These are phyloP conservation scores for Diplocarpon rosae DNA, from an alignment of 2,329 filamentous ascomycete genomes.

Conservation along the genomic window DNA sequence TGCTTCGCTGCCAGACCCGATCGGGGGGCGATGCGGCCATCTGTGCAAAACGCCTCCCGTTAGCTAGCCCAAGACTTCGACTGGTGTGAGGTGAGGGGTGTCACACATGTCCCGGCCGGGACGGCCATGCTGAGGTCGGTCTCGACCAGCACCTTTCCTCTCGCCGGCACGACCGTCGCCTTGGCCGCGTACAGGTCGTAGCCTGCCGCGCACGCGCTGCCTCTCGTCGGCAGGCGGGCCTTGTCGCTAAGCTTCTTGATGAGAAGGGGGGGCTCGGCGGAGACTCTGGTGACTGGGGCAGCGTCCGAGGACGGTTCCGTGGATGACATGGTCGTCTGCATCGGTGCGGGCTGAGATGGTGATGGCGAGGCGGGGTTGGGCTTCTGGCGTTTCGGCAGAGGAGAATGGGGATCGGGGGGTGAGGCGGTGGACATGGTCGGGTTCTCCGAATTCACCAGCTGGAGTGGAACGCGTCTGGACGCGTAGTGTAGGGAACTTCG, in stretches of 20 bases:
- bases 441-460: too few species aligned
- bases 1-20: conserved; percentile 89
- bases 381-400: conserved; percentile 25
- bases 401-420: conserved; percentile 19
- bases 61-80: background rate
- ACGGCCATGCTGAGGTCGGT: conserved; percentile 89
- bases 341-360: conserved; percentile 1
- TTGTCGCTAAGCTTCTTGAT: conserved; percentile 80
- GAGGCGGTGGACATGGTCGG: conserved; percentile 16
- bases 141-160: conserved; percentile 77
- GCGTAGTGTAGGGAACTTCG: too few species aligned
- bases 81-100: conserved; percentile 1
- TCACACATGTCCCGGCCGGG: conserved; percentile 76
- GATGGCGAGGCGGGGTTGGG: conserved; percentile 13
- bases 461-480: too few species aligned
- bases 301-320: conserved; percentile 7
- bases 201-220: conserved; percentile 80
- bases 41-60: conserved; percentile 32
- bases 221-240: conserved; percentile 75
- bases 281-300: too few species aligned
- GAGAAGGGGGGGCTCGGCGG: conserved; percentile 21
- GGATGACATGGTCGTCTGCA: conserved; percentile 7
- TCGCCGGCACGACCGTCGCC: conserved; percentile 63
- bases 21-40: conserved; percentile 81
- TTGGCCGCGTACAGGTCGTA: conserved; percentile 85